These are phyloP conservation scores for Lepidium africanum DNA, from an alignment of 345 rosid species.

Conservation along the genomic window DNA sequence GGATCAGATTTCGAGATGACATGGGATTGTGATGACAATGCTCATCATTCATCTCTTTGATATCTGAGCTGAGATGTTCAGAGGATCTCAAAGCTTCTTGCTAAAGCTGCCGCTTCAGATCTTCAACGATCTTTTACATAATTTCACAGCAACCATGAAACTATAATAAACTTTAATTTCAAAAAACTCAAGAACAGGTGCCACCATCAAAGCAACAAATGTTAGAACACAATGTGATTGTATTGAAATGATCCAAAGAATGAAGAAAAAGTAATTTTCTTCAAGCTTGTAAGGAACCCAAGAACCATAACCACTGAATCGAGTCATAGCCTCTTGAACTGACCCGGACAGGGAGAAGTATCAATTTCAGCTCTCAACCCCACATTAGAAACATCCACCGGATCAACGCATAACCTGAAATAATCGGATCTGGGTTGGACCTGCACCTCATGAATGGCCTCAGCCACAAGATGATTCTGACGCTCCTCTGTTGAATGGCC, in stretches of 20 bases:
- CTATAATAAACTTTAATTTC: background rate
- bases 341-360: slow-evolving; percentile 93
- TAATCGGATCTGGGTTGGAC: slow-evolving; percentile 29
- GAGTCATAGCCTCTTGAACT: slow-evolving; percentile 84
- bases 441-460: slow-evolving; percentile 35
- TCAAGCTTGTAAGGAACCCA: slow-evolving; percentile 66
- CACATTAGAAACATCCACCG: slow-evolving; percentile 12
- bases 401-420: slow-evolving; percentile 26
- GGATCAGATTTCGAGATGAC: slow-evolving; percentile 65
- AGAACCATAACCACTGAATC: slow-evolving; percentile 77
- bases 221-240: background rate
- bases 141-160: background rate
- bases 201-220: background rate
- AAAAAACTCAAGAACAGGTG: background rate
- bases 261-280: slow-evolving; percentile 26
- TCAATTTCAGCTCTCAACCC: slow-evolving; percentile 78
- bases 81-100: slow-evolving; percentile 70
- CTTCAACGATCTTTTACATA: slow-evolving; percentile 55
- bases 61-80: slow-evolving; percentile 30
- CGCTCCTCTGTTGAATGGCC: slow-evolving; percentile 21
- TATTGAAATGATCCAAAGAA: background rate
- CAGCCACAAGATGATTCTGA: slow-evolving; percentile 18
- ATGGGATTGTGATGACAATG: slow-evolving; percentile 30
- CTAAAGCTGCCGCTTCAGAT: slow-evolving; percentile 75
- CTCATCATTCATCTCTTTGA: slow-evolving; percentile 60